Evolutionary conservation across 768 basidiomycete species (phyloP), one percentile per base, ranked within the genome.

Genomic region (Pisolithus marmoratus): DNA sequence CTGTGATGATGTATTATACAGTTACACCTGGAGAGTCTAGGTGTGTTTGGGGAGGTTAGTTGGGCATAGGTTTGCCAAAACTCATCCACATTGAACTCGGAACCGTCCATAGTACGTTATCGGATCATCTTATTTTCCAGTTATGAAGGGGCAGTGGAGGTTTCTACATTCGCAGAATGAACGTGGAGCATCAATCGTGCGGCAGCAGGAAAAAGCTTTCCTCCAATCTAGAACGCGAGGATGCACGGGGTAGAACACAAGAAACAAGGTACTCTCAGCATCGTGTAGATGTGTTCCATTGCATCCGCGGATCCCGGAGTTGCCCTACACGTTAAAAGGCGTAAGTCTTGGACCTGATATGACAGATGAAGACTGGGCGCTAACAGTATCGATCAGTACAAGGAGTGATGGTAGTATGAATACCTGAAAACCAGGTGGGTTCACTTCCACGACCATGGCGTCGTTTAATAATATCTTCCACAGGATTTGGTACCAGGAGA

Each of bases 231-330:
- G 63, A 90, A 91, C 1, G 77, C 68, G 23, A 90, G 70, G 0
- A 71, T 82, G 59, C 89, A 88, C 0, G 83, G 76, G 14, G 73
- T 70, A 0, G 75, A 63, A 65, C 88, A 90, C 12, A 77, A 66
- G 59, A 86, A 85, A 1, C 72, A 70, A 15, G 73, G 70, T 17
- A 61, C 63, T 9, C 76, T 78, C 1, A 84, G 64, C 31, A 47
- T 49, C n/a, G 54, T 62, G 6, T 58, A 48, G 48, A 89, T 83
- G n/a, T 65, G 55, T 0, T 68, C 53, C 12, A 90, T 69, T 8
- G 88, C 74, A 88, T 8, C 87, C 88, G 22, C 88, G 85, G 49
- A 91, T 74, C 40, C 87, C 76, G 8, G 87, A 88, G 68, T 83
- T 89, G 0, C 89, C 88, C 85, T 88, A 51, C 36, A 46, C 23